Evolutionary conservation across 192 early-diverging fungal genomes (phyloP), one percentile per base, ranked within the genome.

Genomic region (Dissophora ornata): DNA sequence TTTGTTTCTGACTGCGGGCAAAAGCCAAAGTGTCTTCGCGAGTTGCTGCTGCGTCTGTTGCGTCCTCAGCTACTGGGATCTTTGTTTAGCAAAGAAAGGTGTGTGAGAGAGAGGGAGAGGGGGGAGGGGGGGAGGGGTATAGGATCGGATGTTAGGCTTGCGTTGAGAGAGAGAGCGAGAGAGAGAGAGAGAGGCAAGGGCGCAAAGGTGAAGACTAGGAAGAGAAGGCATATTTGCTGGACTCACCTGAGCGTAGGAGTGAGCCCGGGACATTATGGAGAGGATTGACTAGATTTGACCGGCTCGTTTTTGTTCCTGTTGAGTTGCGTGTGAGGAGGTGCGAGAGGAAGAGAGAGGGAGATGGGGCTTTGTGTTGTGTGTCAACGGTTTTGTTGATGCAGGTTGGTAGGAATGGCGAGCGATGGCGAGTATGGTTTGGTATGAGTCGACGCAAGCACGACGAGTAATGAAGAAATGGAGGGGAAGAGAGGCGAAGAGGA

Each of bases 231-330:
- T 54, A 34, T 15, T 13, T 0, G 30, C 13, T 0, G 32, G 9
- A 48, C 68, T 70, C 59, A 70, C 68, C 68, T 70, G 68, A 62
- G 68, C 51, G 22, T 70, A 70, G 0, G 68, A 56, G 32, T 70
- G 68, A 70, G 68, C 68, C 68, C 68, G 49, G 52, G 50, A 53
- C 68, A 70, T 70, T 25, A 41, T 58, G 46, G 19, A 34, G 1
- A n/a, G 1, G 32, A 26, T 4, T 19, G 36, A 12, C 12, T 28
- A 26, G 29, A 15, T n/a, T n/a, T n/a, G n/a, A n/a, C n/a, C n/a
- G n/a, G n/a, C n/a, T n/a, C n/a, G n/a, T n/a, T n/a, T n/a, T n/a
- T n/a, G n/a, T n/a, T n/a, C n/a, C n/a, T n/a, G n/a, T n/a, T n/a
- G n/a, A n/a, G n/a, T n/a, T n/a, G n/a, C n/a, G n/a, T n/a, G n/a